phyloP scores from a whole-genome alignment of 2,329 filamentous ascomycete genomes.

The Teratosphaeria pseudoeucalypti region DNA sequence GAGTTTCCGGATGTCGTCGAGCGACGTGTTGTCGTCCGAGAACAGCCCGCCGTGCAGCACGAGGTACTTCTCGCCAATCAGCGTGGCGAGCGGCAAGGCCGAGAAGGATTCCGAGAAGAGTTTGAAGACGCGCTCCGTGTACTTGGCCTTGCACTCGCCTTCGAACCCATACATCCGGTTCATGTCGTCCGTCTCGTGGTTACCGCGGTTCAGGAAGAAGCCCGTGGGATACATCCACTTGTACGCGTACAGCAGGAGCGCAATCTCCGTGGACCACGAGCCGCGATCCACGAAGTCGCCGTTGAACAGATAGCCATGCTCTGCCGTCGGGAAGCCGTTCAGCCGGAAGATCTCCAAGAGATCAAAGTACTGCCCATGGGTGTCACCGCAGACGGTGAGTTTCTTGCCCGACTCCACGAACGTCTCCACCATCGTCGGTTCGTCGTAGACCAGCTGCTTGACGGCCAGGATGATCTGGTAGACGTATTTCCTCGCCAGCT shows the following conservation, averaged over 20 bases:
- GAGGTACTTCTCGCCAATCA: conserved; percentile 84
- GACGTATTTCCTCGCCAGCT: conserved; percentile 89
- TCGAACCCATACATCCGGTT: conserved; percentile 98
- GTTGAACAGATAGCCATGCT: conserved; percentile 94
- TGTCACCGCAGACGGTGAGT: conserved; percentile 93
- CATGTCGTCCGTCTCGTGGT: conserved; percentile 91
- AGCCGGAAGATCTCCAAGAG: conserved; percentile 90
- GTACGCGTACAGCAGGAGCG: conserved; percentile 84
- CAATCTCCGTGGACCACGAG: conserved; percentile 97
- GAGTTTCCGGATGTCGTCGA: conserved; percentile 89
- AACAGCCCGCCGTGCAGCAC: conserved; percentile 92
- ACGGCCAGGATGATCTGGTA: conserved; percentile 91
- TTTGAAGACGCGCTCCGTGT: conserved; percentile 92
- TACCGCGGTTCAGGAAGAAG: conserved; percentile 95
- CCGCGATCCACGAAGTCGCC: conserved; percentile 97
- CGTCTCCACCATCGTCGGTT: conserved; percentile 95
- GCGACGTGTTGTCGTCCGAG: conserved; percentile 82
- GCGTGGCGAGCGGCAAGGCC: conserved; percentile 77
- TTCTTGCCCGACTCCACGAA: conserved; percentile 65
- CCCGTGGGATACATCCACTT: conserved; percentile 78
- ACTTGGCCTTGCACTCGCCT: conserved; percentile 96
- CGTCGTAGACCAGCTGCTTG: conserved; percentile 79
- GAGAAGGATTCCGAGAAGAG: conserved; percentile 98
- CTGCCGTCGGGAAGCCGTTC: conserved; percentile 74
- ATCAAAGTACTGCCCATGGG: conserved; percentile 97